Evolutionary conservation across 75 land plant genomes (phyloP).

Genomic region (Larix kaempferi): DNA sequence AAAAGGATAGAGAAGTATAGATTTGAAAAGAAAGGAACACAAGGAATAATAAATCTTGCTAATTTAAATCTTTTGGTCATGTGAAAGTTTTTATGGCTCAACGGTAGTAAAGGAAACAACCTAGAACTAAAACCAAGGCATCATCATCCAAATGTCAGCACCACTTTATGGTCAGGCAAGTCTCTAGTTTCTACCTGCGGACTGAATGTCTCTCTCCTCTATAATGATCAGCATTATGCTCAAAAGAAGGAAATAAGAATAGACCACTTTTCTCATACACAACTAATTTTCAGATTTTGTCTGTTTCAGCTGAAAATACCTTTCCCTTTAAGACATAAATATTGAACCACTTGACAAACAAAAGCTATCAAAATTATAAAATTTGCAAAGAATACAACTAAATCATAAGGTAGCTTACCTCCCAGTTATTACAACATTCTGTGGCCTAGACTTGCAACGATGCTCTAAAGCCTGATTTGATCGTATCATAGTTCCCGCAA

Average conservation of each 20-base stretch:
- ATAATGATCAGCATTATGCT: too few species aligned
- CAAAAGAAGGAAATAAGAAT: neutral
- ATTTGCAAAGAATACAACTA: neutral
- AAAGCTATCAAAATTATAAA: neutral
- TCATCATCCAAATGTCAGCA: neutral
- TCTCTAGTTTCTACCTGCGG: too few species aligned
- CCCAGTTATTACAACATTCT: conserved; percentile 96
- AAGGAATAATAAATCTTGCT: neutral
- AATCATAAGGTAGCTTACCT: conserved; percentile 40
- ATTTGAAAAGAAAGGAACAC: neutral
- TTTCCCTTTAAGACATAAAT: neutral
- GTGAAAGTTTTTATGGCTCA: neutral
- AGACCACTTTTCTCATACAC: neutral
- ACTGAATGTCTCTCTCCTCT: too few species aligned
- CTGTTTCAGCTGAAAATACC: neutral
- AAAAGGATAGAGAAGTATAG: neutral
- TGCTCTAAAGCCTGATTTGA: conserved; percentile 83
- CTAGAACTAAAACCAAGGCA: neutral
- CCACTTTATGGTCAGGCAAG: neutral
- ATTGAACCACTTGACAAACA: neutral
- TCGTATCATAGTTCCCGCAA: conserved; percentile 92
- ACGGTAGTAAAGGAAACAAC: neutral
- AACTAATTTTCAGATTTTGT: neutral
- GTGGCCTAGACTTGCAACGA: conserved; percentile 81
- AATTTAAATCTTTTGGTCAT: neutral